Conservation (phyloP, 1,284 basidiomycete species). For the Trichosporon asahii region DNA sequence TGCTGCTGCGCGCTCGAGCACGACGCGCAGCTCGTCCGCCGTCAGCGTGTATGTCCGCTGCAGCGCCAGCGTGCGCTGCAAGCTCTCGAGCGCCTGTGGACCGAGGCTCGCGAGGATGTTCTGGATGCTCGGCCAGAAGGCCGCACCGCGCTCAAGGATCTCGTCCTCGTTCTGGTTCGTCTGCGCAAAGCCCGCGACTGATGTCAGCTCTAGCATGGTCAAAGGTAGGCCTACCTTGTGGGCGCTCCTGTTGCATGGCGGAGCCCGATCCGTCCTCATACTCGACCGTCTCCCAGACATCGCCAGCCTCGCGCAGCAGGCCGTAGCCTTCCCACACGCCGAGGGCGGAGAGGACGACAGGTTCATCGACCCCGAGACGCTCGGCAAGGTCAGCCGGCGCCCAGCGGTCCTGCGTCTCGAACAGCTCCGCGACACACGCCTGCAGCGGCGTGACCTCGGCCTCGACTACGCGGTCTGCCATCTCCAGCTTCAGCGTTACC, state of each 20-base stretch:
- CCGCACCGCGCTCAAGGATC: not conserved
- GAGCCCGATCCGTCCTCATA: conserved; percentile 8
- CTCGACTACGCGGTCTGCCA: conserved; percentile 72
- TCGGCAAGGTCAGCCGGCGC: conserved; percentile 58
- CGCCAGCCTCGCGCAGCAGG: conserved; percentile 59
- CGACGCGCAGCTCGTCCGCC: conserved; percentile 62
- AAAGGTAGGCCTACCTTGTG: conserved; percentile 70
- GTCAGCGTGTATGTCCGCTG: conserved; percentile 73
- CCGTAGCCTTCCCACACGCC: conserved; percentile 78
- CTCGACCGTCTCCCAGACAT: conserved; percentile 13
- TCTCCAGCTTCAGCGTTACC: conserved; percentile 69
- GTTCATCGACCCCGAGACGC: conserved; percentile 64
- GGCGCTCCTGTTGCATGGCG: conserved; percentile 39
- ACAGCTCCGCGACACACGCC: conserved; percentile 82
- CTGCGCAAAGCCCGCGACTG: not conserved
- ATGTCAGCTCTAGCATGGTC: conserved; percentile 21
- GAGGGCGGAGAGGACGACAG: conserved; percentile 66
- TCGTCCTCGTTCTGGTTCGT: not conserved
- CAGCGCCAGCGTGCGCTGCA: conserved; percentile 75
- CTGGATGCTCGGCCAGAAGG: not conserved
- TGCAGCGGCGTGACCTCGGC: conserved; percentile 78
- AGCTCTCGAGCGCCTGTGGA: conserved; percentile 65
- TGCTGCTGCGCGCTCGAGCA: not conserved
- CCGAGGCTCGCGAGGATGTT: conserved; percentile 76
- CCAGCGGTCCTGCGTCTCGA: conserved; percentile 63